Evolutionary conservation across 1,284 basidiomycete genomes (phyloP).

Genomic region (Malassezia brasiliensis): DNA sequence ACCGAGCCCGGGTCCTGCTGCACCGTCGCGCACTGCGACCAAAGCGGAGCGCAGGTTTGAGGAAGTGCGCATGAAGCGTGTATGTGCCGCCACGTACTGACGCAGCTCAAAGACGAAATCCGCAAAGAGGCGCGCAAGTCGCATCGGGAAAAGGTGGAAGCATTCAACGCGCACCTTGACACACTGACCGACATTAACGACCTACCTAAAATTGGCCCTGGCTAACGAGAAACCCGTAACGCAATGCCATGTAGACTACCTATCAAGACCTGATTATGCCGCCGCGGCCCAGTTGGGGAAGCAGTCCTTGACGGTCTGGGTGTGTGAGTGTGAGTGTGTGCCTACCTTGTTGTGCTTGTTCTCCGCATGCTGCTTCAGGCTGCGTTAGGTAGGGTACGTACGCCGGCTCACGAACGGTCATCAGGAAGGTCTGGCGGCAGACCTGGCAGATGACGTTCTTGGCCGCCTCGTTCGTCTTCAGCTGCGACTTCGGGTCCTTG

Average conservation of each 20-base stretch:
- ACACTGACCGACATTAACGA: constrained; percentile 82
- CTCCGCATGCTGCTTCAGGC: constrained; percentile 30
- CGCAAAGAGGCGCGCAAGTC: constrained; percentile 71
- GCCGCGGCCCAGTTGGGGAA: constrained; percentile 15
- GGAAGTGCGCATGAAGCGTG: constrained; percentile 69
- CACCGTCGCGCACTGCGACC: constrained; percentile 56
- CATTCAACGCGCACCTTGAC: constrained; percentile 74
- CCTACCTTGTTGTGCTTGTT: constrained; percentile 37
- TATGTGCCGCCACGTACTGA: constrained; percentile 51
- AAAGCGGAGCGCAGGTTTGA: constrained; percentile 83
- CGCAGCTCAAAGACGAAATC: constrained; percentile 52
- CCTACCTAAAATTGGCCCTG: constrained; percentile 65
- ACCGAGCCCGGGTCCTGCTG: not conserved
- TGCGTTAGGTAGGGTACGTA: constrained; percentile 16
- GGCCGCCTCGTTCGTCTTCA: constrained; percentile 49
- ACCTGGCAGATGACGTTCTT: constrained; percentile 51
- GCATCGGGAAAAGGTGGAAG: constrained; percentile 88
- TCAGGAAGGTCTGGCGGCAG: constrained; percentile 52
- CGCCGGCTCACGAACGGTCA: constrained; percentile 50
- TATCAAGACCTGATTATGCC: not conserved
- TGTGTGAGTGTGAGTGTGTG: not conserved
- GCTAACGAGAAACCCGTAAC: constrained; percentile 6
- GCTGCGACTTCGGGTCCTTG: constrained; percentile 38
- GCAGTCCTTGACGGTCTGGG: constrained; percentile 17
- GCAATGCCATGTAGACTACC: not conserved